Evolutionary conservation across 345 rosid species (phyloP), one percentile per base, ranked within the genome.

Genomic region (Populus simonii): DNA sequence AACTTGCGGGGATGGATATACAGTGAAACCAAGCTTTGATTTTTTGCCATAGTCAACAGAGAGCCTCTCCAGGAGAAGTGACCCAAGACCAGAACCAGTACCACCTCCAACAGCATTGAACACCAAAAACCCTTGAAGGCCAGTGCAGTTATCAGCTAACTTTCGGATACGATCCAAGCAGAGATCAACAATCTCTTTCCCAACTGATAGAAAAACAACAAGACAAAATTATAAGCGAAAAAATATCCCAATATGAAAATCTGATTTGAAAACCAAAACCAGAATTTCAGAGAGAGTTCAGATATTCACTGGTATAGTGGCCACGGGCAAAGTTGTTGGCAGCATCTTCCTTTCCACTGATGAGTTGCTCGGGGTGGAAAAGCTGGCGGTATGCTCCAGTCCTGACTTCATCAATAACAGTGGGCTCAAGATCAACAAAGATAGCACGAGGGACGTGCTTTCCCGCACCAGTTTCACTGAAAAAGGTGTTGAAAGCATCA

Each of bases 261-360:
- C 33, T 31, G 39, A 31, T 22, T 20, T 31, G 6, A 63, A 8
- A 45, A 1, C 0, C 8, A 25, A 35, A 9, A 11, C 1, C n/a
- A 66, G 23, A 10, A 17, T 2, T 47, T 1, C 10, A 43, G 7
- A 35, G 7, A 33, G 1, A 36, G 15, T 41, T 16, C 38, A 1
- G 5, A 10, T 23, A 20, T 33, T 66, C 66, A 79, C 81, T 79
- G 53, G 81, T 79, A 53, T 79, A 79, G 29, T 79, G 81, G 41
- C 81, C 81, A 31, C 81, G 81, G 18, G 81, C 81, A 51, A 79
- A 79, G 77, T 79, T 79, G 62, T 79, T 79, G 62, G 81, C 81
- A 8, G 81, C 81, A 20, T 79, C 81, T 73, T 79, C 81, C 23
- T 79, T 79, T 41, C 81, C 81, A 15, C 81, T 78, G 66, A 78